Percentiles rank a stretch among this genome's conserved stretches.
Evolutionary conservation across 2,329 filamentous ascomycete species (phyloP).

Genomic region (Ceratocystis lukuohia): DNA sequence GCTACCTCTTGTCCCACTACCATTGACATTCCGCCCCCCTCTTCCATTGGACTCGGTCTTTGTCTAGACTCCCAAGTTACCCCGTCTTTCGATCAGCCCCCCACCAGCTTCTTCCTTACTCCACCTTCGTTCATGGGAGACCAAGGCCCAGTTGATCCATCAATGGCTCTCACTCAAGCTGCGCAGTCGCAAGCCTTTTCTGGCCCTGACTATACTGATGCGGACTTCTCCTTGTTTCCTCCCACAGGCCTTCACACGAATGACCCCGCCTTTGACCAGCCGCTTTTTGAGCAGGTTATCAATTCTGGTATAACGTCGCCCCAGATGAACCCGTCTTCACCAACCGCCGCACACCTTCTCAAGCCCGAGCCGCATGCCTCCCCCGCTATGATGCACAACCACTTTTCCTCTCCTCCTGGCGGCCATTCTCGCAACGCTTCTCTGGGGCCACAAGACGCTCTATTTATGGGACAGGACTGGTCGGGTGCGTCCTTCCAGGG

Average conservation of each 20-base stretch:
- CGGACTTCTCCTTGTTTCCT: conserved; percentile 54
- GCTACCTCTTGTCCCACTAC: conserved; percentile 36
- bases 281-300: conserved; percentile 43
- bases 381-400: conserved; percentile 44
- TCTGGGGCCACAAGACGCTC: conserved; percentile 43
- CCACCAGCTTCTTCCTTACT: conserved; percentile 29
- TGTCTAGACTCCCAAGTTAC: conserved; percentile 34
- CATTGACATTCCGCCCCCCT: conserved; percentile 37
- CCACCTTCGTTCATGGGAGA: conserved; percentile 32
- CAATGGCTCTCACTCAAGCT: conserved; percentile 29
- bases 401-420: conserved; percentile 38
- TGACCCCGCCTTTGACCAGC: conserved; percentile 46
- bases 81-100: conserved; percentile 23
- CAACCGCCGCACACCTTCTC: conserved; percentile 43
- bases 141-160: conserved; percentile 30
- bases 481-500: conserved; percentile 52
- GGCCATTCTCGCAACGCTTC: conserved; percentile 44
- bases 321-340: conserved; percentile 39
- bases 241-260: conserved; percentile 31
- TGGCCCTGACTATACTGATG: conserved; percentile 32
- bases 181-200: conserved; percentile 30
- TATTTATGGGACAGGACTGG: conserved; percentile 46
- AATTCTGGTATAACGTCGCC: conserved; percentile 40
- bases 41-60: conserved; percentile 43
- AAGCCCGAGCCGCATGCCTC: conserved; percentile 36